Evolutionary conservation across 257 asterid species (phyloP).

Genomic region (Paulownia fortunei): DNA sequence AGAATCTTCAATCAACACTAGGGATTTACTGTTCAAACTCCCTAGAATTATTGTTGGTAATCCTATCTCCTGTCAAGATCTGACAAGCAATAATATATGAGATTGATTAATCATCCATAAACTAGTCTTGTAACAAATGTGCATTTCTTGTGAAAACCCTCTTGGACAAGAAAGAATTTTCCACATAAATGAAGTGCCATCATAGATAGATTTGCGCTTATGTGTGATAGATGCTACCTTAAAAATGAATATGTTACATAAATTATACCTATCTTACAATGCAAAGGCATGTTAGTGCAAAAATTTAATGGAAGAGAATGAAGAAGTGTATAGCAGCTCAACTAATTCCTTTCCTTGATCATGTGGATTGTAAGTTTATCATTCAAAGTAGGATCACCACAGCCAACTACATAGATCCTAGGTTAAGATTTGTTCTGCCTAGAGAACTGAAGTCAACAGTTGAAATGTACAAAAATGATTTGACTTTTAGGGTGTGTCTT

Average conservation of each 20-base stretch:
- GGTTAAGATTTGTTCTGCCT: background rate
- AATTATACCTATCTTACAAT: too few relatives aligned
- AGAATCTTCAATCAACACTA: conserved; percentile 28
- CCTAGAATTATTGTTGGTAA: background rate
- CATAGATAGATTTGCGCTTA: too few relatives aligned
- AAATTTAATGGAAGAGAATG: background rate
- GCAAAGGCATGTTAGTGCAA: too few relatives aligned
- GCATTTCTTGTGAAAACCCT: too few relatives aligned
- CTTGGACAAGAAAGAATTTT: too few relatives aligned
- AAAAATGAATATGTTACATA: too few relatives aligned
- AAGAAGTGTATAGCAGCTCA: background rate
- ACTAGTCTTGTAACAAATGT: background rate
- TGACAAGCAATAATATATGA: background rate
- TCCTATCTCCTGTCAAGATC: background rate
- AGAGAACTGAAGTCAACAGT: conserved; percentile 6
- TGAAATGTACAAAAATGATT: conserved; percentile 4
- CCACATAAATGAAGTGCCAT: too few relatives aligned
- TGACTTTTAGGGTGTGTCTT: conserved; percentile 19
- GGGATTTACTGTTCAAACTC: conserved; percentile 9
- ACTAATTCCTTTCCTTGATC: background rate
- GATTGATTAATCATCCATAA: background rate
- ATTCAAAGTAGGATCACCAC: background rate
- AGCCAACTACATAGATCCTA: background rate
- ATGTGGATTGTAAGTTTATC: background rate
- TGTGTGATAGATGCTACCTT: background rate